Percentiles rank a stretch among this genome's conserved stretches.
Evolutionary conservation across 1,284 basidiomycete genomes (phyloP).

Genomic region (Cryptococcus maquisensis): DNA sequence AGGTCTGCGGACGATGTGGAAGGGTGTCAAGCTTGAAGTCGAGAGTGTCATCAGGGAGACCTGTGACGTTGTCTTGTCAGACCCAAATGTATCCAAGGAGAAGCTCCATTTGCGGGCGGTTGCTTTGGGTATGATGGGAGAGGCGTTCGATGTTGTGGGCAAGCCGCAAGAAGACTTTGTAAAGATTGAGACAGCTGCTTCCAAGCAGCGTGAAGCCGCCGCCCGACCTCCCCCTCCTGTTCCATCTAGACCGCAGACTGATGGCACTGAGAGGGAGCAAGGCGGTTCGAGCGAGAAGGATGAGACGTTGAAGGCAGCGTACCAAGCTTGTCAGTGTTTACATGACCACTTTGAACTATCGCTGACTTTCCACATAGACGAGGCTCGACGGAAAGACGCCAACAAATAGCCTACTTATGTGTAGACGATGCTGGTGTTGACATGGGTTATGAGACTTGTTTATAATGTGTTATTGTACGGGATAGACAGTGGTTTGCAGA

Average conservation of each 20-base stretch:
- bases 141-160: conserved; percentile 64
- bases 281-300: conserved; percentile 14
- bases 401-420: neutral
- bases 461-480: neutral
- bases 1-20: conserved; percentile 83
- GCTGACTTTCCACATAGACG: conserved; percentile 1
- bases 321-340: conserved; percentile 31
- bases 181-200: conserved; percentile 63
- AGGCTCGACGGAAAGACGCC: conserved; percentile 7
- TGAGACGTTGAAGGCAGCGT: conserved; percentile 28
- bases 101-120: conserved; percentile 72
- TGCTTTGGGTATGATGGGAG: conserved; percentile 77
- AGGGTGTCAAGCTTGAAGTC: conserved; percentile 93
- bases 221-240: conserved; percentile 2
- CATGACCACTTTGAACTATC: neutral
- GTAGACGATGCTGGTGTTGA: neutral
- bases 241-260: conserved; percentile 8
- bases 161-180: conserved; percentile 64
- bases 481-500: neutral
- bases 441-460: neutral
- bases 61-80: conserved; percentile 75
- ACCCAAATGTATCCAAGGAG: conserved; percentile 48
- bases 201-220: conserved; percentile 46
- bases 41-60: conserved; percentile 91
- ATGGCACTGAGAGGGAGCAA: conserved; percentile 3